These are phyloP conservation scores for Fusarium subglutinans DNA, from an alignment of 2,329 filamentous ascomycete species.

Conservation along the genomic window DNA sequence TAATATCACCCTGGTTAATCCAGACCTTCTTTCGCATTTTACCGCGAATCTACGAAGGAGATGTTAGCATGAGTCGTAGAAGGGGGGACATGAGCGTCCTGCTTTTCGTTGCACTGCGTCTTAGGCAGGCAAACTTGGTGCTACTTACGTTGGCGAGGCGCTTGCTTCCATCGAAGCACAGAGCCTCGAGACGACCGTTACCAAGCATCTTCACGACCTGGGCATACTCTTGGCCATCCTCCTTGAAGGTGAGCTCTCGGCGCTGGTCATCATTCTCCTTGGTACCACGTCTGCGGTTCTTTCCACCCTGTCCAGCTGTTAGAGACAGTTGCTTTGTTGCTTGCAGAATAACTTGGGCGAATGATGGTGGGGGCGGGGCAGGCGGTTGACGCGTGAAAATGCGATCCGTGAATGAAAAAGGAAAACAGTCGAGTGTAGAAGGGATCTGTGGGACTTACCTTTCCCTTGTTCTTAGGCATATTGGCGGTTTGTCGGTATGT, in stretches of 20 bases:
- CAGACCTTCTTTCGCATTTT: conserved; percentile 99
- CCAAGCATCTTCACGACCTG: conserved; percentile 86
- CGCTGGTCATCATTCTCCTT: conserved; percentile 99
- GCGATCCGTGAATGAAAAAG: background rate
- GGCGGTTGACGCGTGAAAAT: conserved; percentile 23
- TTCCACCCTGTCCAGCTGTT: conserved; percentile 77
- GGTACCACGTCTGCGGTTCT: conserved; percentile 98
- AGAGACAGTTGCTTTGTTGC: conserved; percentile 21
- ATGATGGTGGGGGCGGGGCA: conserved; percentile 46
- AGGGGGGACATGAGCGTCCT: background rate
- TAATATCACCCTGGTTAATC: conserved; percentile 99
- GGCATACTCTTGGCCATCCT: conserved; percentile 82
- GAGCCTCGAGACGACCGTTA: conserved; percentile 90
- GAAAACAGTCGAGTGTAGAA: background rate
- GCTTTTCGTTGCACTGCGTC: background rate
- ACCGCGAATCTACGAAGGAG: conserved; percentile 72
- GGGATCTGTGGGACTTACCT: conserved; percentile 65
- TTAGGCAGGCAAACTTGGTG: background rate
- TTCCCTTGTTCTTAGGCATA: conserved; percentile 99
- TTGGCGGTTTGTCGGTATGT: conserved; percentile 47
- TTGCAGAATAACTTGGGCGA: conserved; percentile 23
- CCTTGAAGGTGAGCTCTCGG: conserved; percentile 98
- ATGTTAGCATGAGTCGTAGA: conserved; percentile 63
- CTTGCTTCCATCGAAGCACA: conserved; percentile 87
- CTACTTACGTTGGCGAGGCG: conserved; percentile 53